These are phyloP conservation scores for Nannochloris sp. DNA, from an alignment of 139 green algal species.

Conservation along the genomic window DNA sequence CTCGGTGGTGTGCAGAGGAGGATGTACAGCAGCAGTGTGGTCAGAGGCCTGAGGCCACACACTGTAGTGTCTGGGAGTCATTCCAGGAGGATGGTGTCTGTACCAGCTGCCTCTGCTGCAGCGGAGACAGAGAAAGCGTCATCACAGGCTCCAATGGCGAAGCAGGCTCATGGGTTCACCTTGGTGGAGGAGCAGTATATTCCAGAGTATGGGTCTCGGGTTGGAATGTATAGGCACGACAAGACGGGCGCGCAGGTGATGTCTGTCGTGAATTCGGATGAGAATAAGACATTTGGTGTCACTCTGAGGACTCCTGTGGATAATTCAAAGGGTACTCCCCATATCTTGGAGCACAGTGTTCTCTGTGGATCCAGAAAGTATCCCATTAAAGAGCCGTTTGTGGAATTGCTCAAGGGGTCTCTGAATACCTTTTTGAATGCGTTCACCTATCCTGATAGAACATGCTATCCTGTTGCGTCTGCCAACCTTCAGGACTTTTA, in stretches of 20 bases:
- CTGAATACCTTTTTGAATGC: conserved; percentile 99
- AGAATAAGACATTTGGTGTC: conserved; percentile 99
- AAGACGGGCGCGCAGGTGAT: conserved; percentile 89
- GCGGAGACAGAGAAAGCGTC: background rate
- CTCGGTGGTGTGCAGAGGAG: too few relatives aligned
- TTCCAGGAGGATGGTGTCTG: background rate
- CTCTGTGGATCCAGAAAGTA: conserved; percentile 88
- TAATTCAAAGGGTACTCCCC: conserved; percentile 81
- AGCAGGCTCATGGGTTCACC: conserved; percentile 73
- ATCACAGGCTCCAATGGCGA: conserved; percentile 17
- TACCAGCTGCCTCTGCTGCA: conserved; percentile 1
- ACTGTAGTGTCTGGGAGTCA: too few relatives aligned
- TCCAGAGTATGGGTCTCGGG: conserved; percentile 70
- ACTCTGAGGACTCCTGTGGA: conserved; percentile 89
- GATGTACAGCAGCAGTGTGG: too few relatives aligned
- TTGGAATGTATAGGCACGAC: conserved; percentile 59
- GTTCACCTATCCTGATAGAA: conserved; percentile 99
- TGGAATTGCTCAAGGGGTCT: conserved; percentile 94
- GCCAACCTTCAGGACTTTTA: conserved; percentile 91
- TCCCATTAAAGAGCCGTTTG: conserved; percentile 88
- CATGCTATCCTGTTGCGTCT: conserved; percentile 94
- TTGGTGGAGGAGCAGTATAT: conserved; percentile 73
- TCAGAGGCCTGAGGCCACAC: too few relatives aligned
- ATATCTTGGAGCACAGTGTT: conserved; percentile 98
- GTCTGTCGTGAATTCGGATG: conserved; percentile 83